Evolutionary conservation across 1,139 yeast genomes (phyloP).

Genomic region (Blastobotrys persicus): DNA sequence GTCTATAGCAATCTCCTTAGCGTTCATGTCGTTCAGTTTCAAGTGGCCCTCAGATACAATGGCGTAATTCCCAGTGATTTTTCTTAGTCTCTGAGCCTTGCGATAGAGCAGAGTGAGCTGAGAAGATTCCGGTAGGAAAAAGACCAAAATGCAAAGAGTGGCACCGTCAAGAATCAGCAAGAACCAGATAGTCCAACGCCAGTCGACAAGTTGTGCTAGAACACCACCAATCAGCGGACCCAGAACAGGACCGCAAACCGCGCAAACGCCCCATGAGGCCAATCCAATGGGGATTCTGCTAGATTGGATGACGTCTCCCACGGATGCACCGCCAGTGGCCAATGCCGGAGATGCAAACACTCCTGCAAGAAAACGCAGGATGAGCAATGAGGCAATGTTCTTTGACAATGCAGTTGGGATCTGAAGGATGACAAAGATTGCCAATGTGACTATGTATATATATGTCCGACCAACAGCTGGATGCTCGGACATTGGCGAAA

Average conservation of each 20-base stretch:
- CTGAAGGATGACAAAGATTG: conserved; percentile 55
- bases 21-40: conserved; percentile 9
- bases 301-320: conserved; percentile 50
- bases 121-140: conserved; percentile 53
- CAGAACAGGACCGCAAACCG: conserved; percentile 58
- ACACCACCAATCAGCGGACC: conserved; percentile 71
- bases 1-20: conserved; percentile 14
- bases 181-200: conserved; percentile 48
- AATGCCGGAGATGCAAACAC: conserved; percentile 79
- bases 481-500: conserved; percentile 55
- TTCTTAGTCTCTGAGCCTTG: conserved; percentile 48
- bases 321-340: conserved; percentile 84
- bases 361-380: conserved; percentile 77
- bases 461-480: conserved; percentile 53
- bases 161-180: conserved; percentile 44
- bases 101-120: conserved; percentile 46
- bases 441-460: conserved; percentile 52
- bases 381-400: conserved; percentile 49
- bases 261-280: conserved; percentile 52
- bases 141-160: conserved; percentile 37
- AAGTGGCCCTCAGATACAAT: conserved; percentile 12
- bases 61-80: conserved; percentile 35
- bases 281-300: conserved; percentile 38
- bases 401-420: conserved; percentile 48
- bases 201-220: conserved; percentile 28